These are phyloP conservation scores for Kandelia obovata DNA, from an alignment of 345 rosid genomes.

Conservation along the genomic window DNA sequence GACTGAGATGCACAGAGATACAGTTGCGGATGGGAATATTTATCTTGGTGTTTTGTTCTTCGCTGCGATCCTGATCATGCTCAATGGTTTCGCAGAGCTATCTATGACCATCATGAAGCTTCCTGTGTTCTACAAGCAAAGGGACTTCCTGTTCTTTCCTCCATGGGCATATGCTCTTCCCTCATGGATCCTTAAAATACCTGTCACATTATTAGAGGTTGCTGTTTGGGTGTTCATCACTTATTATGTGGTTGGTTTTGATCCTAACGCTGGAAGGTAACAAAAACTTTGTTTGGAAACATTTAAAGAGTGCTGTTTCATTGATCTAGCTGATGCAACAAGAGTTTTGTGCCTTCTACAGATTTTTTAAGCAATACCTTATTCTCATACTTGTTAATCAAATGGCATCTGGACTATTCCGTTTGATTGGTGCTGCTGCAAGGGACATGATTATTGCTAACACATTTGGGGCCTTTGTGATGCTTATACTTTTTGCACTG, in stretches of 20 bases:
- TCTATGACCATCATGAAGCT: slow-evolving; percentile 77
- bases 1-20: slow-evolving; percentile 34
- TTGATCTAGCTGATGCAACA: neutral
- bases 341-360: slow-evolving; percentile 12
- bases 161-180: slow-evolving; percentile 81
- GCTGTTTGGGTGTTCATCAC: slow-evolving; percentile 52
- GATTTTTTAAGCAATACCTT: slow-evolving; percentile 62
- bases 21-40: slow-evolving; percentile 45
- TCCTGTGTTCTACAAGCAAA: slow-evolving; percentile 83
- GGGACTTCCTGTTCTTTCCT: slow-evolving; percentile 71
- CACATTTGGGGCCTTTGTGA: slow-evolving; percentile 50
- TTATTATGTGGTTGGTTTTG: slow-evolving; percentile 72
- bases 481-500: slow-evolving; percentile 47
- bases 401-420: slow-evolving; percentile 60
- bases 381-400: slow-evolving; percentile 44
- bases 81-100: slow-evolving; percentile 71
- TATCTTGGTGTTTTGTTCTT: slow-evolving; percentile 71
- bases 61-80: slow-evolving; percentile 42
- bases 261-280: slow-evolving; percentile 69
- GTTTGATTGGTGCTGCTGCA: slow-evolving; percentile 41
- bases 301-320: neutral
- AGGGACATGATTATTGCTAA: slow-evolving; percentile 55
- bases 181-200: slow-evolving; percentile 76
- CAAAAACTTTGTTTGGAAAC: neutral
- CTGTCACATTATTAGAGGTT: slow-evolving; percentile 58